Evolutionary conservation across 768 basidiomycete species (phyloP), one percentile per base, ranked within the genome.

Genomic region (Amanita molliuscula): DNA sequence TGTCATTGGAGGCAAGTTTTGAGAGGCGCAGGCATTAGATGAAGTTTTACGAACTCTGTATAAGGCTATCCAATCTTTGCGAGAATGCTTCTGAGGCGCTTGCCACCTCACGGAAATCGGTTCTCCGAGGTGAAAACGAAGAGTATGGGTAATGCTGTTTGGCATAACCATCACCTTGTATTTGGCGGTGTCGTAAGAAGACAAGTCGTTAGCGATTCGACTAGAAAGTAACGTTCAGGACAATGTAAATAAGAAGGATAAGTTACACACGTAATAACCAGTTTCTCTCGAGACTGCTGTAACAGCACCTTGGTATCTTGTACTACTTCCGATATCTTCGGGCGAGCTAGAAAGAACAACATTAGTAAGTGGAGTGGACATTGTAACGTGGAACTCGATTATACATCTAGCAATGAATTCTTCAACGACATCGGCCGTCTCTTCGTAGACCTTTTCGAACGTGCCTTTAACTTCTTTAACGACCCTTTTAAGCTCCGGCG

Each of bases 51-150:
- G 35, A 57, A 88, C 88, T 62, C 84, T 75, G 61, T 92, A 92
- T 21, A 97, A 78, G 11, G 94, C 96, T 59, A 99, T 87, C 96
- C 96, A 98, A 63, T 99, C 96, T 57, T 82, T 81, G 10, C 88
- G 76, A 10, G 93, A 94, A 61, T 97, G 95, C 48, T 79, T 76
- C 31, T 71, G 66, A 1, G 95, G 94, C 1, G 89, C 94, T 55
- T 81, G 79, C 94, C 94, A 98, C 42, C 77, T 76, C 41, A 99
- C 74, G 2, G 65, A 74, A 57, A 99, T 92, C 1, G 88, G 82
- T 62, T 98, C 90, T 29, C 96, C 96, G 43, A 97, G 79, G 62
- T 90, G 86, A 76, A 86, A 98, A 3, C 78, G 76, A 21, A 71
- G 70, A 6, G 69, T 58, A 5, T 78, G 76, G 8, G 74, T 74